These are phyloP conservation scores for Gastrolobium villosum DNA, from an alignment of 306 rosid genomes.

Conservation along the genomic window DNA sequence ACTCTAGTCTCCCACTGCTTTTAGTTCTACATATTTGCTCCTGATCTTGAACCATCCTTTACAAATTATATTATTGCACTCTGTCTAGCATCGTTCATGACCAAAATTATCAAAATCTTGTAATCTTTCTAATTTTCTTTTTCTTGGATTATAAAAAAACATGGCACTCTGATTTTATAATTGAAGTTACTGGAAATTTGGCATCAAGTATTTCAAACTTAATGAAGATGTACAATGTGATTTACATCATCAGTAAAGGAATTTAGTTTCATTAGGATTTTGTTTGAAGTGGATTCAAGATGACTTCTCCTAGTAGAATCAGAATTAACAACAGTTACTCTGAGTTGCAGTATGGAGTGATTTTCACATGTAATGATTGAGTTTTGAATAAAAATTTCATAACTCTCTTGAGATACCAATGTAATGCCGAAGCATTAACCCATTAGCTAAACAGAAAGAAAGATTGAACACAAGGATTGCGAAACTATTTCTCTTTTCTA, in stretches of 20 bases:
- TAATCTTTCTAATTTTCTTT: not conserved
- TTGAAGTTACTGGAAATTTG: not conserved
- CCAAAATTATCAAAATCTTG: not conserved
- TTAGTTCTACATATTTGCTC: not conserved
- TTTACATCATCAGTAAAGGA: not conserved
- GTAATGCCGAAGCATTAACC: too few species aligned
- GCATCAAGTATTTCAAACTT: not conserved
- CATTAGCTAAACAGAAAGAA: too few species aligned
- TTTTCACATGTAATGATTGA: not conserved
- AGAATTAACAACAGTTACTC: not conserved
- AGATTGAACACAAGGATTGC: too few species aligned
- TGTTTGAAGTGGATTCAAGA: slow-evolving; percentile 2
- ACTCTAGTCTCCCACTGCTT: not conserved
- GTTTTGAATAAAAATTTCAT: not conserved
- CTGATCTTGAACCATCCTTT: not conserved
- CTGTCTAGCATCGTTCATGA: not conserved
- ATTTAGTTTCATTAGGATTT: not conserved
- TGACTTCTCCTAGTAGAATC: not conserved
- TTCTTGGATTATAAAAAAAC: not conserved
- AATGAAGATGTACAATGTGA: not conserved
- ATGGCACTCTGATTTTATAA: not conserved
- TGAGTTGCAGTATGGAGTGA: not conserved
- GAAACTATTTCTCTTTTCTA: too few species aligned
- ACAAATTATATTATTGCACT: not conserved
- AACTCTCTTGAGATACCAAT: not conserved